Evolutionary conservation across 2,329 filamentous ascomycete species (phyloP).

Genomic region (Xylariaceae sp.): DNA sequence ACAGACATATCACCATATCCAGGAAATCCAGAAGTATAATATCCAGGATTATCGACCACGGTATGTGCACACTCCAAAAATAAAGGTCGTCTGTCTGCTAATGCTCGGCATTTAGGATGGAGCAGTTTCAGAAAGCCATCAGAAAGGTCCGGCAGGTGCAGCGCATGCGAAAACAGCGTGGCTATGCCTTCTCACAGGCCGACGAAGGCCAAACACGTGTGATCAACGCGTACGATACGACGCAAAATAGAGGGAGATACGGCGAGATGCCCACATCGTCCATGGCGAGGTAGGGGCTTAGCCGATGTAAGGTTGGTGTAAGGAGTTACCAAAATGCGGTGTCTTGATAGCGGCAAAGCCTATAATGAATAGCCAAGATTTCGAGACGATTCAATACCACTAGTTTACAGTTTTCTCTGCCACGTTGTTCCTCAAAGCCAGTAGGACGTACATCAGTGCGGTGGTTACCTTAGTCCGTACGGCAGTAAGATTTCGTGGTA

Average conservation of each 20-base stretch:
- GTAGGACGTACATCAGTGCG: too few species aligned
- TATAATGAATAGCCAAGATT: too few species aligned
- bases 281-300: constrained; percentile 18
- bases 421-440: too few species aligned
- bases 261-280: constrained; percentile 71
- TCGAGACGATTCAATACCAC: too few species aligned
- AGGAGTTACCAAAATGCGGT: constrained; percentile 6
- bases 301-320: constrained; percentile 1
- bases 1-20: constrained; percentile 93
- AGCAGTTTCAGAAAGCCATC: constrained; percentile 99
- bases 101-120: constrained; percentile 62
- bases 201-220: constrained; percentile 94
- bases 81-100: constrained; percentile 8
- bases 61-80: constrained; percentile 41
- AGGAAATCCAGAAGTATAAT: constrained; percentile 99
- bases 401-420: too few species aligned
- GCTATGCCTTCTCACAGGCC: constrained; percentile 95
- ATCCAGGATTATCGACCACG: constrained; percentile 97
- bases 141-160: constrained; percentile 97
- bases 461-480: too few species aligned
- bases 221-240: constrained; percentile 96
- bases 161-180: constrained; percentile 97
- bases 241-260: constrained; percentile 80
- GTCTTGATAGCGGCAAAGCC: too few species aligned
- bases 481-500: too few species aligned